Percentiles rank a stretch among this genome's conserved stretches.
Evolutionary conservation across 306 rosid species (phyloP).

Genomic region (Gynostemma pentaphyllum): DNA sequence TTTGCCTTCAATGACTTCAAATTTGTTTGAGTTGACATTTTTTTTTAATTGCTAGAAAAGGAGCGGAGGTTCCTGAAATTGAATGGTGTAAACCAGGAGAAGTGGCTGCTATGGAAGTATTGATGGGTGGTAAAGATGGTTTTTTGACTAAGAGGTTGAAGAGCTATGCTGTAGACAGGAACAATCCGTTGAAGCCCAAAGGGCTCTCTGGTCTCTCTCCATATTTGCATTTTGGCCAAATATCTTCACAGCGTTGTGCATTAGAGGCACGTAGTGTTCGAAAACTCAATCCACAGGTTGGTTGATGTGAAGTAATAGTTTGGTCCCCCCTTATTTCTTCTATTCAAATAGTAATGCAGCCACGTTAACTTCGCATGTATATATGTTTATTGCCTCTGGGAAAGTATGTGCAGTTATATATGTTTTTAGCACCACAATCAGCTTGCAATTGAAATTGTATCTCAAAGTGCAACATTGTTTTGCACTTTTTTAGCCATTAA

Average conservation of each 20-base stretch:
- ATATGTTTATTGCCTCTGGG: not conserved
- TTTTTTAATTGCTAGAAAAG: constrained; percentile 36
- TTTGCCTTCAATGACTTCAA: not conserved
- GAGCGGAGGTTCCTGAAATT: constrained; percentile 85
- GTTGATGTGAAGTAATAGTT: not conserved
- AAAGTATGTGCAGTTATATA: not conserved
- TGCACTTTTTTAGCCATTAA: not conserved
- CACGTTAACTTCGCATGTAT: not conserved
- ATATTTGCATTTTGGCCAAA: constrained; percentile 85
- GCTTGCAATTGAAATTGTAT: not conserved
- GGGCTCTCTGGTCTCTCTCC: constrained; percentile 88
- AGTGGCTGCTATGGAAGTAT: constrained; percentile 61
- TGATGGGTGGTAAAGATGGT: constrained; percentile 72
- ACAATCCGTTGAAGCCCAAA: constrained; percentile 59
- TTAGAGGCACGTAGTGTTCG: constrained; percentile 57
- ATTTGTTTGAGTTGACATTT: not conserved
- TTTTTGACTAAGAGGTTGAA: constrained; percentile 80
- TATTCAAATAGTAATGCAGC: not conserved
- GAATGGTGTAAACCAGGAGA: constrained; percentile 90
- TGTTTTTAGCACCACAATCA: not conserved
- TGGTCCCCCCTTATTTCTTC: not conserved
- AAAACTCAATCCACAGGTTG: constrained; percentile 49
- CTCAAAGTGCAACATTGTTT: not conserved
- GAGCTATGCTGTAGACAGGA: constrained; percentile 50
- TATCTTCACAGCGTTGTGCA: constrained; percentile 90